Evolutionary conservation across 2,329 filamentous ascomycete genomes (phyloP).

Genomic region (Sphaceloma murrayae): DNA sequence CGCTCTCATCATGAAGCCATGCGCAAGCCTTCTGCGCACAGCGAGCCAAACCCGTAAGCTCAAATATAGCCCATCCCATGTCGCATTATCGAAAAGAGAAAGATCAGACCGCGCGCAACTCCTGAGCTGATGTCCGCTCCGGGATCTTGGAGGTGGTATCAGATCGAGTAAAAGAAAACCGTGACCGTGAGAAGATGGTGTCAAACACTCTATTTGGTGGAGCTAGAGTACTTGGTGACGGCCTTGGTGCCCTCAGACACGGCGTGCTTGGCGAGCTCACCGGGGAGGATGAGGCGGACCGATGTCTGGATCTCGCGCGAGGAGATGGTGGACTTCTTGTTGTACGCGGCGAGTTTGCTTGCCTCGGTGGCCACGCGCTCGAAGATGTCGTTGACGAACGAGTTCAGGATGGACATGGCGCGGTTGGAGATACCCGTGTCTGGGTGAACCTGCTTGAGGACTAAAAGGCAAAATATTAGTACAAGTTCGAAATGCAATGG

Average conservation of each 20-base stretch:
- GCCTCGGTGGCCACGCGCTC: conserved; percentile 98
- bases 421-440: conserved; percentile 99
- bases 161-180: conserved; percentile 20
- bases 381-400: conserved; percentile 97
- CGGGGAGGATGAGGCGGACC: conserved; percentile 93
- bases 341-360: conserved; percentile 98
- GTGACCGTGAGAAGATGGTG: conserved; percentile 14
- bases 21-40: conserved; percentile 21
- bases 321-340: conserved; percentile 99
- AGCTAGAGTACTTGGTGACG: conserved; percentile 99
- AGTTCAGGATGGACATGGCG: conserved; percentile 99
- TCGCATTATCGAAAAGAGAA: conserved; percentile 43
- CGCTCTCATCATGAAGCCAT: conserved; percentile 22
- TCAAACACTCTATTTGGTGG: conserved; percentile 75
- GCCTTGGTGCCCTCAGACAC: conserved; percentile 99
- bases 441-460: conserved; percentile 99
- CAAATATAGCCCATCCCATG: conserved; percentile 36
- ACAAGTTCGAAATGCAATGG: too few species aligned
- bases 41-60: conserved; percentile 23
- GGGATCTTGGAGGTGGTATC: conserved; percentile 17
- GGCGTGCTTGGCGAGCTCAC: conserved; percentile 98
- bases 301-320: conserved; percentile 99
- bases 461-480: conserved; percentile 43
- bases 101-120: conserved; percentile 20
- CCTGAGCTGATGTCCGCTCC: conserved; percentile 14